A percentile compares a stretch with the other conserved stretches of the same genome.
phyloP scores from a whole-genome alignment of 306 rosid genomes.

The Hippophae gyantsensis region DNA sequence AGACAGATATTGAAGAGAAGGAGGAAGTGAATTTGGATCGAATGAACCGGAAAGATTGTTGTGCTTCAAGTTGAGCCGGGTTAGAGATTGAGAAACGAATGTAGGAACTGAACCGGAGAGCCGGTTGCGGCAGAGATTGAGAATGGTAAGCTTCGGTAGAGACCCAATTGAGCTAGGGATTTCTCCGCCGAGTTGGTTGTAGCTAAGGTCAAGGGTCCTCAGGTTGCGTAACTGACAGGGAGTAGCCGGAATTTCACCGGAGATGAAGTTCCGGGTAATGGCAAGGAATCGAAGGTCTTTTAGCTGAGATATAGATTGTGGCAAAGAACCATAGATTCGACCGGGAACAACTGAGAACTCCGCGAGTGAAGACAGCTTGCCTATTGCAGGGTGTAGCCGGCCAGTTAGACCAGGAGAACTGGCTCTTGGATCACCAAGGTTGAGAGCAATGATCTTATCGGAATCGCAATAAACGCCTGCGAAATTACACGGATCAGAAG shows the following conservation, averaged over 20 bases:
- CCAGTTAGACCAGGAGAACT: conserved; percentile 85
- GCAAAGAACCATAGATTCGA: conserved; percentile 65
- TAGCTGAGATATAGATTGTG: conserved; percentile 36
- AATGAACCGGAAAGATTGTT: conserved; percentile 70
- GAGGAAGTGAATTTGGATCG: conserved; percentile 45
- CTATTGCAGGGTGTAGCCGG: conserved; percentile 53
- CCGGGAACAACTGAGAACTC: conserved; percentile 91
- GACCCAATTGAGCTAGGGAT: conserved; percentile 59
- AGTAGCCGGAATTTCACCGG: conserved; percentile 59
- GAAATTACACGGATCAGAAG: conserved; percentile 84
- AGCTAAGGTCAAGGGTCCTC: conserved; percentile 76
- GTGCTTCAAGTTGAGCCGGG: conserved; percentile 81
- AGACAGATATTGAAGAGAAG: conserved; percentile 75
- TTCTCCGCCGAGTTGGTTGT: conserved; percentile 60
- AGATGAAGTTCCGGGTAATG: conserved; percentile 70
- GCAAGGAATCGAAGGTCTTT: conserved; percentile 71
- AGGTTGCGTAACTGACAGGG: conserved; percentile 45
- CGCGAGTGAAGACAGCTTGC: conserved; percentile 64
- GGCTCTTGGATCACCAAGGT: conserved; percentile 89
- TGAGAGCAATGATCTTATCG: conserved; percentile 68
- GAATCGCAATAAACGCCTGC: conserved; percentile 84
- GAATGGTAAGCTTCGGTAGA: conserved; percentile 55
- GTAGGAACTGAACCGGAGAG: conserved; percentile 65
- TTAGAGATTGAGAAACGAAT: conserved; percentile 44
- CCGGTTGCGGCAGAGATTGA: conserved; percentile 80